phyloP scores from a whole-genome alignment of 2,329 filamentous ascomycete genomes.

The Blumeriella jaapii region DNA sequence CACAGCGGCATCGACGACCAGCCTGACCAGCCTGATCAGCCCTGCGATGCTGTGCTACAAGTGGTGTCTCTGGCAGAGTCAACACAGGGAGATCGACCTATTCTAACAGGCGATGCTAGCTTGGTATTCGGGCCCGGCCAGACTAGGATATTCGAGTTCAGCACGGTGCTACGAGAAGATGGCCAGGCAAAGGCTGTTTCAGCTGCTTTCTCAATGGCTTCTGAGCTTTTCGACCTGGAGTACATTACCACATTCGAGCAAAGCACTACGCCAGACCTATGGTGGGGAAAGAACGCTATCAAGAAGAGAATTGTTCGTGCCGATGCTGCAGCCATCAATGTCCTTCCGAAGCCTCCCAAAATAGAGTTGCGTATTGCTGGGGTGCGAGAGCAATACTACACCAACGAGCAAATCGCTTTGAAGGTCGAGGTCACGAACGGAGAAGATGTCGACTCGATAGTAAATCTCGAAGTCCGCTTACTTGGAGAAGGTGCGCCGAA shows the following conservation, averaged over 20 bases:
- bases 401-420: constrained; percentile 64
- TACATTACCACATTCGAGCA: constrained; percentile 47
- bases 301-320: constrained; percentile 37
- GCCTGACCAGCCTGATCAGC: not conserved
- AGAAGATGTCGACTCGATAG: constrained; percentile 68
- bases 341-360: constrained; percentile 85
- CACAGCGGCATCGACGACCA: constrained; percentile 15
- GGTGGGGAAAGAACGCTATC: constrained; percentile 36
- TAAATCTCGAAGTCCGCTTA: constrained; percentile 57
- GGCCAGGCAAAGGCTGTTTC: constrained; percentile 61
- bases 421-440: constrained; percentile 64
- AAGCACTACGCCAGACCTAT: constrained; percentile 33
- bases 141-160: constrained; percentile 59
- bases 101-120: constrained; percentile 44
- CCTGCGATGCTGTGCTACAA: constrained; percentile 8
- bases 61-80: constrained; percentile 17
- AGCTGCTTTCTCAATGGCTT: constrained; percentile 50
- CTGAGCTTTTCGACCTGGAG: constrained; percentile 53
- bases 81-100: constrained; percentile 26
- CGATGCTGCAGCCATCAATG: constrained; percentile 47
- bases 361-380: constrained; percentile 61
- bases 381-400: constrained; percentile 65
- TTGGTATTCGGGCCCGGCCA: constrained; percentile 56
- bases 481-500: constrained; percentile 44
- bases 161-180: constrained; percentile 65